phyloP scores from a whole-genome alignment of 2,329 filamentous ascomycete genomes.

The Exutisphaerella laricina region DNA sequence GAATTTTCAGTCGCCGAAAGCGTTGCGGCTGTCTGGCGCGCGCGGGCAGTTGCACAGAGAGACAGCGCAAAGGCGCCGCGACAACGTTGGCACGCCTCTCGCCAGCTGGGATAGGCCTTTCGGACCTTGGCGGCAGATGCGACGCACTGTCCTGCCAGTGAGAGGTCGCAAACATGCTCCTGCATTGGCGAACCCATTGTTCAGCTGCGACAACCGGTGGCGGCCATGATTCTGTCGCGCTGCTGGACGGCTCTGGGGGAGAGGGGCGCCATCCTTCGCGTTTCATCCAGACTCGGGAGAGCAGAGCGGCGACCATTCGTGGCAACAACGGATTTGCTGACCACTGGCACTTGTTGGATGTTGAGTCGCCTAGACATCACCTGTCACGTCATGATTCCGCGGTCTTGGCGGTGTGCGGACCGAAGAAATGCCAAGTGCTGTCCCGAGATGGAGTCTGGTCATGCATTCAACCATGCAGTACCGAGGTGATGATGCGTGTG shows the following conservation, averaged over 20 bases:
- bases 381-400: too few species aligned
- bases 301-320: neutral
- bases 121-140: constrained; percentile 5
- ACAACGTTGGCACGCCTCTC: neutral
- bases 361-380: constrained; percentile 2
- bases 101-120: neutral
- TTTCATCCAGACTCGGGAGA: constrained; percentile 1
- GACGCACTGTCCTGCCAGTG: neutral
- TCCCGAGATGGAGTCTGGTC: neutral
- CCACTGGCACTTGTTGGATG: too few species aligned
- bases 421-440: too few species aligned
- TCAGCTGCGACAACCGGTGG: too few species aligned
- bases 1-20: neutral
- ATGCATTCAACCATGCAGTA: neutral
- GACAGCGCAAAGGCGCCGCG: neutral
- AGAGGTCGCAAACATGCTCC: neutral
- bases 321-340: too few species aligned
- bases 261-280: neutral
- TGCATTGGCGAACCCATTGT: constrained; percentile 2
- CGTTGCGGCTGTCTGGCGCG: neutral
- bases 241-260: too few species aligned
- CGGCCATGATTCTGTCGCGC: too few species aligned
- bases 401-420: too few species aligned
- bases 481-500: too few species aligned
- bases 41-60: neutral